A percentile compares a stretch with the other conserved stretches of the same genome.
These are phyloP conservation scores for Stagonosporopsis vannaccii DNA, from an alignment of 2,329 filamentous ascomycete species.

Conservation along the genomic window DNA sequence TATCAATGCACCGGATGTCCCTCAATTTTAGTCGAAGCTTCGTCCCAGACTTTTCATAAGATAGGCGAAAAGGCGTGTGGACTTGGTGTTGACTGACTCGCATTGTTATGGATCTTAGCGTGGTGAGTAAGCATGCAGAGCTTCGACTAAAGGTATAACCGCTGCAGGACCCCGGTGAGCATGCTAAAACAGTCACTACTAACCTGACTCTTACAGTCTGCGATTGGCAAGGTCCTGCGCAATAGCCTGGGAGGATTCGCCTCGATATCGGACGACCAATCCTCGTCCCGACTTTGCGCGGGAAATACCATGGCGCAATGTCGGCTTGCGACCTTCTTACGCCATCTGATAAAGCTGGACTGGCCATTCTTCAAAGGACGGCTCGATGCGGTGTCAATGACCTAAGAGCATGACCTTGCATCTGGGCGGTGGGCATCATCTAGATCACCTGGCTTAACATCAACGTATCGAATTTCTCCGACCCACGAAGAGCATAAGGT, in stretches of 20 bases:
- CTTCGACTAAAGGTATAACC: neutral
- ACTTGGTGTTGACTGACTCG: too few relatives aligned
- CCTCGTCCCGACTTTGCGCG: neutral
- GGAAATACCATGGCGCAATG: neutral
- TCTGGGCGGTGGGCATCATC: neutral
- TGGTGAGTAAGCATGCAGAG: slow-evolving; percentile 6
- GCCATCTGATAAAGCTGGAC: slow-evolving; percentile 9
- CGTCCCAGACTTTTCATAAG: too few relatives aligned
- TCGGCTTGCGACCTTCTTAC: neutral
- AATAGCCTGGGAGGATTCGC: slow-evolving; percentile 5
- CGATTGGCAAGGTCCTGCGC: neutral
- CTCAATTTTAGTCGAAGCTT: too few relatives aligned
- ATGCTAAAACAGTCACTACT: neutral
- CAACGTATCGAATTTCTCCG: neutral
- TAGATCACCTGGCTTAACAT: neutral
- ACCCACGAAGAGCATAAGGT: neutral
- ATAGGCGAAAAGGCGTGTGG: too few relatives aligned
- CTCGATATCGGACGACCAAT: neutral
- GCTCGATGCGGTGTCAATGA: neutral
- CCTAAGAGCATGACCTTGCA: neutral
- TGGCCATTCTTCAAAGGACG: neutral
- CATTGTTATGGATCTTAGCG: neutral
- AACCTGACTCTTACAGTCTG: neutral
- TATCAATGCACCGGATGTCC: too few relatives aligned
- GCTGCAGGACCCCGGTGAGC: neutral